Percentiles rank a stretch among this genome's conserved stretches.
Conservation (phyloP, 371 early-diverging fungal genomes). For the Mortierella sp. region DNA sequence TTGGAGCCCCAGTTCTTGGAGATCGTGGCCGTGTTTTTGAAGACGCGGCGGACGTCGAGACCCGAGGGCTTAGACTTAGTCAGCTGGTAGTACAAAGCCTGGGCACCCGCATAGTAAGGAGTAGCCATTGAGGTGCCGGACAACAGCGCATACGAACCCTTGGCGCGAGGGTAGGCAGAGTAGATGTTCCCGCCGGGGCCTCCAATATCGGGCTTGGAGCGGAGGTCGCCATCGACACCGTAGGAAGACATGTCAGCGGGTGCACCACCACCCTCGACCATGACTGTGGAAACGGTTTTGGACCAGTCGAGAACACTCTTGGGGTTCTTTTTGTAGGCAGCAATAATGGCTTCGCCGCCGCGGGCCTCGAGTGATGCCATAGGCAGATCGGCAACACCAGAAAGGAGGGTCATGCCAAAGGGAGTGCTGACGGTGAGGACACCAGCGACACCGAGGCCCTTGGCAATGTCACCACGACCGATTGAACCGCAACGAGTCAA, state of each 20-base stretch:
- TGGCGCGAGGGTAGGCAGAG: conserved; percentile 38
- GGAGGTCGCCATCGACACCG: conserved; percentile 78
- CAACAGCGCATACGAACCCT: conserved; percentile 57
- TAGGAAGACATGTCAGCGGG: conserved; percentile 71
- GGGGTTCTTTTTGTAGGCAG: conserved; percentile 24
- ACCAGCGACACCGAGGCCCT: conserved; percentile 73
- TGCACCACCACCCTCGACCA: conserved; percentile 61
- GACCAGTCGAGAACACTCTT: conserved; percentile 21
- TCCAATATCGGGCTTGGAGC: conserved; percentile 77
- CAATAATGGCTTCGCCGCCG: conserved; percentile 45
- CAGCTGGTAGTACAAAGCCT: conserved; percentile 67
- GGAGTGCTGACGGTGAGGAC: conserved; percentile 66
- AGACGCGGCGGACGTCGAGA: conserved; percentile 27
- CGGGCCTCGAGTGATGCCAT: conserved; percentile 40
- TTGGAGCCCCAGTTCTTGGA: conserved; percentile 15
- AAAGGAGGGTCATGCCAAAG: conserved; percentile 53
- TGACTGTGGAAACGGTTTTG: conserved; percentile 20
- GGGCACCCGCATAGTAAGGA: conserved; percentile 69
- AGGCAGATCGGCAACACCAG: conserved; percentile 27
- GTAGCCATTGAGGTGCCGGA: conserved; percentile 70
- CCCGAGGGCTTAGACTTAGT: conserved; percentile 28
- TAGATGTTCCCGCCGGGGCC: conserved; percentile 53
- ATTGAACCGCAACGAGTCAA: conserved; percentile 61
- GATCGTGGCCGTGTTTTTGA: conserved; percentile 59
- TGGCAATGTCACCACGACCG: conserved; percentile 65